Evolutionary conservation across 192 early-diverging fungal genomes (phyloP), one percentile per base, ranked within the genome.

Genomic region (Spizellomyces punctatus): DNA sequence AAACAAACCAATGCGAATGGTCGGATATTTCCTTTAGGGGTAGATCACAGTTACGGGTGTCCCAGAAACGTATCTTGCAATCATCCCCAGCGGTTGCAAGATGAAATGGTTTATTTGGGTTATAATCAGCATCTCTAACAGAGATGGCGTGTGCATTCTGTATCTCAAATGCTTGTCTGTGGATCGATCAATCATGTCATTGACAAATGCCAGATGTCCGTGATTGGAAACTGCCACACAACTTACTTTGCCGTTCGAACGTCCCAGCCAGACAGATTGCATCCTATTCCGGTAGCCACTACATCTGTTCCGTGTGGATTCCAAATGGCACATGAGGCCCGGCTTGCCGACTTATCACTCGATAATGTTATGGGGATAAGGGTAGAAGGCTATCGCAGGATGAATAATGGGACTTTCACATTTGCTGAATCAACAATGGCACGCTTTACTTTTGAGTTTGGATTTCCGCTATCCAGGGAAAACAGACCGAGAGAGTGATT

Each of bases 71-170:
- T n/a, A 98, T 82, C 8, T 75, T 73, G 49, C 93, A 89, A 79
- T 98, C 96, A 71, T 95, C 90, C n/a, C 93, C 94, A 46, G 89
- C 91, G 0, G 94, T 91, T 0, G 87, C 94, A 36, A 98, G 64
- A 48, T 91, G 84, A 69, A 93, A 85, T 6, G 95, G 93, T 66
- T 92, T 84, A 75, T 96, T 94, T 6, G 91, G 89, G 72, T 98
- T 98, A 72, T 87, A 93, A 78, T 95, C 94, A 3, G 97, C 58
- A 10, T 85, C 83, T 22, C 90, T 84, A 36, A 95, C 78, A 46
- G 77, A 80, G n/a, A 83, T 79, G n/a, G 85, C 78, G 71, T 98
- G 96, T n/a, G 94, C 91, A 17, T 84, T 61, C 8, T 73, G 68
- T 17, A 89, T 86, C 27, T 69, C 57, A 58, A 86, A 67, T 36